phyloP scores from a whole-genome alignment of 768 basidiomycete species.

The Suillus tomentosus region DNA sequence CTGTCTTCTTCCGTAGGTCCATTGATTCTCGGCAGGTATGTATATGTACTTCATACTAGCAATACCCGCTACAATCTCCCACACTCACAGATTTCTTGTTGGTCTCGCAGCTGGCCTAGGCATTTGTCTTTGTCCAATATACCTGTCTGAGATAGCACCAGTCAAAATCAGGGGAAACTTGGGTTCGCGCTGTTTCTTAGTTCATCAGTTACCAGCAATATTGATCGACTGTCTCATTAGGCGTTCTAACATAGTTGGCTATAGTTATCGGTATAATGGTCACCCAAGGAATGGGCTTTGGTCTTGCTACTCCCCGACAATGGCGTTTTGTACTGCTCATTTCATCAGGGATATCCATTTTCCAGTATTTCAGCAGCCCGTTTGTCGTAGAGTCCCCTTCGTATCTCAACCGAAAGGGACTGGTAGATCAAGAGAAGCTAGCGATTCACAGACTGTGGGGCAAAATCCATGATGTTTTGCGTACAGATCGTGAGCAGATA shows the following conservation, averaged over 20 bases:
- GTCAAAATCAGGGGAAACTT: conserved; percentile 71
- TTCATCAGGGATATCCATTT: conserved; percentile 55
- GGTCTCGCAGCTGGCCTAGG: conserved; percentile 76
- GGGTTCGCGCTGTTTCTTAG: conserved; percentile 43
- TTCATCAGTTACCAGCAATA: neutral
- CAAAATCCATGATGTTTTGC: conserved; percentile 30
- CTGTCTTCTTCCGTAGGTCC: conserved; percentile 56
- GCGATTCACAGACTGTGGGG: conserved; percentile 59
- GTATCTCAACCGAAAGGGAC: conserved; percentile 58
- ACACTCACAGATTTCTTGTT: conserved; percentile 52
- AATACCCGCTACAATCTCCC: neutral
- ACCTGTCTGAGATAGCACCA: conserved; percentile 84
- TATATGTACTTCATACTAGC: conserved; percentile 30
- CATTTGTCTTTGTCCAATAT: conserved; percentile 80
- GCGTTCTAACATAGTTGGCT: conserved; percentile 78
- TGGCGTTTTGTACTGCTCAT: conserved; percentile 75
- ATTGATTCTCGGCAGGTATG: conserved; percentile 72
- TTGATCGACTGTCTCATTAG: conserved; percentile 35
- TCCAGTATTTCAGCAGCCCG: conserved; percentile 57
- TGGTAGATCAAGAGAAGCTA: conserved; percentile 48
- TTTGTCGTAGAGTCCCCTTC: conserved; percentile 71
- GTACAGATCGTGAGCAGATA: conserved; percentile 26
- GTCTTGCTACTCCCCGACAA: conserved; percentile 60
- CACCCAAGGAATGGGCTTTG: conserved; percentile 78
- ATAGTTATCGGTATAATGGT: conserved; percentile 86